Percentiles rank a stretch among this genome's conserved stretches.
phyloP scores from a whole-genome alignment of 2,329 filamentous ascomycete genomes.

The Curvularia sp. region DNA sequence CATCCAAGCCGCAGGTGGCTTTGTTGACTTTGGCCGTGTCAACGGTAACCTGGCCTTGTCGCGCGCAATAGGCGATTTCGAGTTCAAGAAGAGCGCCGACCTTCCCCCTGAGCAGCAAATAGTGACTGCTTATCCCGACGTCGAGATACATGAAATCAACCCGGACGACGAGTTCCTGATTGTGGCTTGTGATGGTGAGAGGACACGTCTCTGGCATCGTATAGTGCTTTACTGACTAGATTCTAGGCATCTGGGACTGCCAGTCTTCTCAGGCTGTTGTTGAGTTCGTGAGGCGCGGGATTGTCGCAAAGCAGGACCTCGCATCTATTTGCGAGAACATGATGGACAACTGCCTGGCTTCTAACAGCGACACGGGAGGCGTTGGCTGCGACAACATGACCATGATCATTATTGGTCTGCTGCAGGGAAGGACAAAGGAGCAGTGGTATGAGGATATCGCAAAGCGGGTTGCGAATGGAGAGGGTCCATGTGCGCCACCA shows the following conservation, averaged over 20 bases:
- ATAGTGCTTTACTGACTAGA: conserved; percentile 18
- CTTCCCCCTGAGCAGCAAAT: conserved; percentile 98
- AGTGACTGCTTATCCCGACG: conserved; percentile 94
- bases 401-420: conserved; percentile 87
- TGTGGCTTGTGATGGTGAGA: conserved; percentile 54
- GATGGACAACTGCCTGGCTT: conserved; percentile 99
- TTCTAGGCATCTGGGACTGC: conserved; percentile 96
- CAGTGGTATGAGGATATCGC: conserved; percentile 98
- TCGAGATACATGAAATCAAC: conserved; percentile 86
- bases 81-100: conserved; percentile 99
- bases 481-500: conserved; percentile 96
- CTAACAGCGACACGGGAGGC: conserved; percentile 96
- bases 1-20: conserved; percentile 93
- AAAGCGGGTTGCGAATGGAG: conserved; percentile 91
- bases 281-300: conserved; percentile 95
- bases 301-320: conserved; percentile 94
- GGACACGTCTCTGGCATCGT: background rate
- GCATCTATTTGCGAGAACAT: conserved; percentile 98
- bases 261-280: conserved; percentile 97
- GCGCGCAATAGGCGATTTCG: conserved; percentile 96
- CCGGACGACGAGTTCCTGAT: conserved; percentile 88
- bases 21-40: conserved; percentile 97
- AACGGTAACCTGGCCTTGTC: conserved; percentile 98
- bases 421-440: conserved; percentile 91
- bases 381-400: conserved; percentile 99